phyloP scores from a whole-genome alignment of 257 asterid species.

The Lycium barbarum region DNA sequence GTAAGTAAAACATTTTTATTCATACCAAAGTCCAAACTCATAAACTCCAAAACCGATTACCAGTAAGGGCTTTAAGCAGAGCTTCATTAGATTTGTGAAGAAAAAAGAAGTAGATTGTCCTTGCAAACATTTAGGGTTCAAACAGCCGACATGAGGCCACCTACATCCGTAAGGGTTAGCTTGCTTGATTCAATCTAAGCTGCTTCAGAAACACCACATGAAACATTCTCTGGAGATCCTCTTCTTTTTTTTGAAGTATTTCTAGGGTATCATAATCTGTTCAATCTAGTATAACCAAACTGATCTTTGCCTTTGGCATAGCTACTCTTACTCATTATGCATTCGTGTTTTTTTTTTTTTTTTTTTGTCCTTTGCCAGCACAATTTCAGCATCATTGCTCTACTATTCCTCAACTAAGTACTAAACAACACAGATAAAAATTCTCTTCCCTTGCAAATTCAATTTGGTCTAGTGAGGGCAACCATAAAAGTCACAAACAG shows the following conservation, averaged over 20 bases:
- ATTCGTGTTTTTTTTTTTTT: background rate
- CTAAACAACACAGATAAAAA: background rate
- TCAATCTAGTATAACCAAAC: background rate
- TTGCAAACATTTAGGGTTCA: background rate
- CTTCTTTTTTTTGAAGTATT: background rate
- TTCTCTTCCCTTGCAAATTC: background rate
- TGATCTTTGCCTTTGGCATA: background rate
- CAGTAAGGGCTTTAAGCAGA: background rate
- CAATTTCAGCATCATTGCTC: background rate
- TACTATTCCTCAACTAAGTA: background rate
- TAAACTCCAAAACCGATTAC: background rate
- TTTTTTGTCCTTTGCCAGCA: background rate
- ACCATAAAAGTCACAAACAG: background rate
- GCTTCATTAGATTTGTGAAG: background rate
- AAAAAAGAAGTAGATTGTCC: background rate
- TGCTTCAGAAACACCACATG: background rate
- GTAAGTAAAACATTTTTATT: background rate
- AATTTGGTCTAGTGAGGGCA: background rate
- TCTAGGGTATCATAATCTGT: background rate
- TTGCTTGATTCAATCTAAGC: background rate
- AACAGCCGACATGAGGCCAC: background rate
- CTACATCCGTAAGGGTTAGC: background rate
- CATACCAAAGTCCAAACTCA: background rate
- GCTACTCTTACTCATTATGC: background rate
- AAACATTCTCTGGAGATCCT: background rate